Evolutionary conservation across 495 filamentous ascomycete species (phyloP).

Genomic region (Aspergillus diversus): DNA sequence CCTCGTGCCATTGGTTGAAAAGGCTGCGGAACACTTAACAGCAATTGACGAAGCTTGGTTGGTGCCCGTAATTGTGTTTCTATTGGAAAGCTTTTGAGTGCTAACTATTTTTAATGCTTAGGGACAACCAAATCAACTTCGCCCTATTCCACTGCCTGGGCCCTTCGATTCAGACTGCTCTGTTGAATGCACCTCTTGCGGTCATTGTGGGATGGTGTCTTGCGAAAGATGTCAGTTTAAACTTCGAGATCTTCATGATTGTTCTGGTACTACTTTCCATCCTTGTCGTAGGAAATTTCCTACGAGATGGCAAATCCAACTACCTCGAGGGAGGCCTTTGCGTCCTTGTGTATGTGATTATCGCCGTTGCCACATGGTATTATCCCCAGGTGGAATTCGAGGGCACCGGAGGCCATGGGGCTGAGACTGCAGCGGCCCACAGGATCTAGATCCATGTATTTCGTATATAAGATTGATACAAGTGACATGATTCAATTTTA

Average conservation of each 20-base stretch:
- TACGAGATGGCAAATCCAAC: conserved; percentile 78
- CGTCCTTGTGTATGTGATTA: conserved; percentile 61
- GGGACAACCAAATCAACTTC: conserved; percentile 70
- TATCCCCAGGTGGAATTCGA: conserved; percentile 42
- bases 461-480: too few species aligned
- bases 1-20: conserved; percentile 79
- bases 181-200: conserved; percentile 84
- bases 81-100: neutral
- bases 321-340: conserved; percentile 80
- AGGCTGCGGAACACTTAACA: conserved; percentile 87
- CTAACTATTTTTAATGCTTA: conserved; percentile 7
- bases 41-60: conserved; percentile 89
- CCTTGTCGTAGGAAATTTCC: conserved; percentile 80
- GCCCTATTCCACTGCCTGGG: conserved; percentile 89
- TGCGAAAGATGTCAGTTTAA: conserved; percentile 69
- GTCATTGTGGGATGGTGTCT: conserved; percentile 87
- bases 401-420: neutral
- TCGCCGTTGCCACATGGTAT: conserved; percentile 57
- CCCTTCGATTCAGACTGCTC: conserved; percentile 84
- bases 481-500: too few species aligned
- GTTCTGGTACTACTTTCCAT: conserved; percentile 84
- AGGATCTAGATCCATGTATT: too few species aligned
- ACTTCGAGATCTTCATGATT: conserved; percentile 91
- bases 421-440: neutral
- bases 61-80: conserved; percentile 30